Base-by-base conservation (phyloP, 768 basidiomycete genomes). In the Dendrothele bispora region DNA sequence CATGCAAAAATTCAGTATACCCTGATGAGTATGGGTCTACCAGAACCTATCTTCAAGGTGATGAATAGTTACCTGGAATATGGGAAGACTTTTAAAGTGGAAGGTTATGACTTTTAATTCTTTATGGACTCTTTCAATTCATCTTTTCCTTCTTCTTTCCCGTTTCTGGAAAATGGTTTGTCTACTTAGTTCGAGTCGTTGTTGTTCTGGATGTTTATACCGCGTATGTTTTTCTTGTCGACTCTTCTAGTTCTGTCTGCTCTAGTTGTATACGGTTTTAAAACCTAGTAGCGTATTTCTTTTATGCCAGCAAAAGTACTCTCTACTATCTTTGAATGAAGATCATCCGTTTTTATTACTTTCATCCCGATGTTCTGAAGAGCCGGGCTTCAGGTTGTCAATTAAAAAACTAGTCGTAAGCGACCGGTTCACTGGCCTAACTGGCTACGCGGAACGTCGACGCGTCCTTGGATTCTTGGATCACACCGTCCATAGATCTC, bases 1-100 rank as follows among this genome's bases (percentile, higher is more conserved):
- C 88, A 93, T 56, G 88, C 84, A 51, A 98, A 98, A 71, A 93
- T 98, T 51, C 82, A 86, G 43, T 97, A 91, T 62, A 95, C 95
- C 6, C 68, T 99, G 22, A 68, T 97, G 46, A 95, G 93, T 61
- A 95, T 97, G 90, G 90, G 91, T 3, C 74, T 98, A 7, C 95
- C 95, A 1, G 89, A 92, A 2, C 78, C 88, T 7, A 88, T 97
- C 47, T 73, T 89, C 57, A 93, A 90, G 70, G 89, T 97, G 55
- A 93, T 98, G 91, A 85, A 94, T 54, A 84, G 86, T 52, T 94
- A 92, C 63, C 70, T 95, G 63, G 81, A 86, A 56, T 95, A 95
- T 65, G 95, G 91, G 12, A 83, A 82, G 65, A 75, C 72, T 44
- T 97, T 98, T 74, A 87, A 87, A 61, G 86, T 95, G 30, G 91